These are phyloP conservation scores for Geotrichum carabidarum DNA, from an alignment of 1,139 yeast species.

Conservation along the genomic window DNA sequence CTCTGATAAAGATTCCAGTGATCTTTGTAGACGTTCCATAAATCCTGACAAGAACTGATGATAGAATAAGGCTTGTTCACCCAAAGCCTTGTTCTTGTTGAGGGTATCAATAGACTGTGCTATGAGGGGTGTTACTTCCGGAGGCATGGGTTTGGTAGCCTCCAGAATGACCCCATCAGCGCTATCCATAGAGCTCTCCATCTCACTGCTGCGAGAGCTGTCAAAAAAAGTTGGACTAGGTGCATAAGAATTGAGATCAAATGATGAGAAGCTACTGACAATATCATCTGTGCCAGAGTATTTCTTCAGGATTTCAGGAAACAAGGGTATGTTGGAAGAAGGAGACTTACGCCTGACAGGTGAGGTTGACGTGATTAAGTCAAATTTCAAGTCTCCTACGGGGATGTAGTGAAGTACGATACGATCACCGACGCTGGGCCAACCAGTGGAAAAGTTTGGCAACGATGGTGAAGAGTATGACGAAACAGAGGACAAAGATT, in stretches of 20 bases:
- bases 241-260: constrained; percentile 17
- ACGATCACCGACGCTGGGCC: neutral
- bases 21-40: constrained; percentile 4
- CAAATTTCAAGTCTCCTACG: constrained; percentile 12
- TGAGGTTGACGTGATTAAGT: constrained; percentile 8
- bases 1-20: constrained; percentile 4
- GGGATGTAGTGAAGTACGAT: constrained; percentile 9
- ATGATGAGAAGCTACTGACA: constrained; percentile 7
- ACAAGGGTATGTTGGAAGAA: constrained; percentile 7
- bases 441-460: neutral
- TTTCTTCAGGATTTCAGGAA: constrained; percentile 1
- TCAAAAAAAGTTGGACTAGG: constrained; percentile 9
- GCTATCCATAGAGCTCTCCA: neutral
- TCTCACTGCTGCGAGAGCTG: neutral
- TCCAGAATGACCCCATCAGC: neutral
- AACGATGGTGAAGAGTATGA: neutral
- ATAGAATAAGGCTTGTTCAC: constrained; percentile 10
- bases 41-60: constrained; percentile 13
- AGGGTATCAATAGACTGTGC: constrained; percentile 3
- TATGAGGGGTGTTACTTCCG: neutral
- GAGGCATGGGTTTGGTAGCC: neutral
- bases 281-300: constrained; percentile 4
- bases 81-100: constrained; percentile 9
- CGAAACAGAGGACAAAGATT: constrained; percentile 11
- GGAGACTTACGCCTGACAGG: constrained; percentile 11